phyloP scores from a whole-genome alignment of 202 grass and related monocot genomes.

The Schoenoplectus triqueter region DNA sequence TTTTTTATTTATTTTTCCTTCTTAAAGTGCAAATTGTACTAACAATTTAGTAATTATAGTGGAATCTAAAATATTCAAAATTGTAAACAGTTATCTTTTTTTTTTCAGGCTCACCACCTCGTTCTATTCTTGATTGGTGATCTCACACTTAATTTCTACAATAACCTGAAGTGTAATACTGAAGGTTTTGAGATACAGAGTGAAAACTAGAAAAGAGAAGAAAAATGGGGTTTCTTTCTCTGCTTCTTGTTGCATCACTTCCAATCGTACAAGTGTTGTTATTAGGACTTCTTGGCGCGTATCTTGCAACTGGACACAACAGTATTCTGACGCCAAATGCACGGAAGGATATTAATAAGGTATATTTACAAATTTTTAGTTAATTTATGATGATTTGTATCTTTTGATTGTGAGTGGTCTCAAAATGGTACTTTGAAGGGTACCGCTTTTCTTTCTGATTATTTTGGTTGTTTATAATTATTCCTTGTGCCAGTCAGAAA shows the following conservation, averaged over 20 bases:
- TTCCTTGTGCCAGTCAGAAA: not conserved
- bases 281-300: slow-evolving; percentile 55
- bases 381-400: not conserved
- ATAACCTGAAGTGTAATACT: slow-evolving; percentile 3
- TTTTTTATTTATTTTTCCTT: not conserved
- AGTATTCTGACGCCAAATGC: slow-evolving; percentile 46
- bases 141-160: not conserved
- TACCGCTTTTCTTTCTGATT: not conserved
- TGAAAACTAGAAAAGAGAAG: not conserved
- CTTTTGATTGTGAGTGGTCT: not conserved
- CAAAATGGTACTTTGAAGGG: not conserved
- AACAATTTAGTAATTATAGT: not conserved
- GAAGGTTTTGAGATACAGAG: not conserved
- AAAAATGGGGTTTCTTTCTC: slow-evolving; percentile 57
- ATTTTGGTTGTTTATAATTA: not conserved
- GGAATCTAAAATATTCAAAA: not conserved
- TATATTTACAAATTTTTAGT: not conserved
- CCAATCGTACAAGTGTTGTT: slow-evolving; percentile 63
- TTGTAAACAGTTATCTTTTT: not conserved
- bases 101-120: slow-evolving; percentile 15
- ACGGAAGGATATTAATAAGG: slow-evolving; percentile 63
- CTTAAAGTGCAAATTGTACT: not conserved
- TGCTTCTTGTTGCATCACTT: slow-evolving; percentile 53
- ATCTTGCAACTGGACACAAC: slow-evolving; percentile 47
- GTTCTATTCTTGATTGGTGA: slow-evolving; percentile 18